phyloP scores from a whole-genome alignment of 2,329 filamentous ascomycete genomes.

The Aspergillus tamarii region DNA sequence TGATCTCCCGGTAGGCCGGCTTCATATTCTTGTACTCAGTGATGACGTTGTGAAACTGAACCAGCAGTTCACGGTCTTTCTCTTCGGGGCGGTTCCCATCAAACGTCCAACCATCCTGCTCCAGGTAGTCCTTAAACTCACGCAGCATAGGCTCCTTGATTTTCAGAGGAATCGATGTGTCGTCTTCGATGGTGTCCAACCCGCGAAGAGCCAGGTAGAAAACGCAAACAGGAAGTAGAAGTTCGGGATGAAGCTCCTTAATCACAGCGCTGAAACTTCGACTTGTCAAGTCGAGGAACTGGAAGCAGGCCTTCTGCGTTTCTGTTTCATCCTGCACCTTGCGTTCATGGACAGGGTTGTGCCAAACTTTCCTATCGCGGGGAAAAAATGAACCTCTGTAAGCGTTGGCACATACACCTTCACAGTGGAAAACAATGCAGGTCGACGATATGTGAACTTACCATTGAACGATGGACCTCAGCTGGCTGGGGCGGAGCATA shows the following conservation, averaged over 20 bases:
- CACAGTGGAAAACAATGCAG: background rate
- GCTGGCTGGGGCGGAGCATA: constrained; percentile 72
- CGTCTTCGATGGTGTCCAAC: constrained; percentile 97
- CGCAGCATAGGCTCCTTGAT: constrained; percentile 86
- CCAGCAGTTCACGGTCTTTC: constrained; percentile 89
- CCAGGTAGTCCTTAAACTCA: constrained; percentile 76
- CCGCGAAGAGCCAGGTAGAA: constrained; percentile 94
- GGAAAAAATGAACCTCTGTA: constrained; percentile 5
- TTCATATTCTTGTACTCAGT: constrained; percentile 88
- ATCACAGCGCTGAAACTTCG: constrained; percentile 94
- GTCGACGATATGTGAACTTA: constrained; percentile 47
- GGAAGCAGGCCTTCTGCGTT: constrained; percentile 80
- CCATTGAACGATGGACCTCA: constrained; percentile 89
- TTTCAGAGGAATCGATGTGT: constrained; percentile 84
- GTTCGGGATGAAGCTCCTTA: constrained; percentile 90
- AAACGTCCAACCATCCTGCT: constrained; percentile 88
- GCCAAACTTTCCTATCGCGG: constrained; percentile 82
- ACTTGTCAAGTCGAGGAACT: constrained; percentile 83
- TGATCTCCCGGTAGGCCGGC: constrained; percentile 78
- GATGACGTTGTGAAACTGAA: constrained; percentile 88
- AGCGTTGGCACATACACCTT: constrained; percentile 19
- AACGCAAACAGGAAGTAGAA: constrained; percentile 82
- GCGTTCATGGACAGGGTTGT: constrained; percentile 87
- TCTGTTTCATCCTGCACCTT: constrained; percentile 73
- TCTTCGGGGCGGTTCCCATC: constrained; percentile 83